phyloP scores from a whole-genome alignment of 345 rosid genomes.

The Eucalyptus tenuipes region DNA sequence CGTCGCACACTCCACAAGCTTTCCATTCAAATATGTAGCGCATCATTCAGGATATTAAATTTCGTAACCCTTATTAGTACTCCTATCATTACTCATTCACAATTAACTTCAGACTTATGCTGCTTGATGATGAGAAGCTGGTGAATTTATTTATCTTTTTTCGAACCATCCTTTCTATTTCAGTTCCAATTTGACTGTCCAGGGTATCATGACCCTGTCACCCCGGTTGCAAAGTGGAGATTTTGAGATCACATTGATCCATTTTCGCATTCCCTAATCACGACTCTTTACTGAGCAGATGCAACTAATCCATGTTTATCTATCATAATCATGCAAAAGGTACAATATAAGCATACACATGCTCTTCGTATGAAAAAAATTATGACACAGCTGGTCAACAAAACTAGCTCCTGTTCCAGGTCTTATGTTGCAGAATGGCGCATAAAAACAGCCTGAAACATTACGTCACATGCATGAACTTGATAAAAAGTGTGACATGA shows the following conservation, averaged over 20 bases:
- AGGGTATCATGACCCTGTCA: neutral
- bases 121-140: neutral
- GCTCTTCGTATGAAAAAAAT: neutral
- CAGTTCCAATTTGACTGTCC: neutral
- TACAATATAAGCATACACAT: neutral
- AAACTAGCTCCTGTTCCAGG: neutral
- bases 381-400: neutral
- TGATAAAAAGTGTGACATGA: neutral
- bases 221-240: neutral
- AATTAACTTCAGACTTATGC: neutral
- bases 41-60: neutral
- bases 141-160: neutral
- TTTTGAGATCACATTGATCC: neutral
- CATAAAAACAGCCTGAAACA: neutral
- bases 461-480: neutral
- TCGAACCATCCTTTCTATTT: neutral
- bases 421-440: neutral
- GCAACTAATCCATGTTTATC: neutral
- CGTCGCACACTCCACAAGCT: neutral
- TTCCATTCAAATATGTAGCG: neutral
- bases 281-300: neutral
- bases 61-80: neutral
- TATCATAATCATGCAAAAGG: neutral
- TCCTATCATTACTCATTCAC: neutral
- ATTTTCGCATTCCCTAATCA: neutral